Base-by-base conservation (phyloP, 805 yeast genomes). In the Blastobotrys chiropterorum region DNA sequence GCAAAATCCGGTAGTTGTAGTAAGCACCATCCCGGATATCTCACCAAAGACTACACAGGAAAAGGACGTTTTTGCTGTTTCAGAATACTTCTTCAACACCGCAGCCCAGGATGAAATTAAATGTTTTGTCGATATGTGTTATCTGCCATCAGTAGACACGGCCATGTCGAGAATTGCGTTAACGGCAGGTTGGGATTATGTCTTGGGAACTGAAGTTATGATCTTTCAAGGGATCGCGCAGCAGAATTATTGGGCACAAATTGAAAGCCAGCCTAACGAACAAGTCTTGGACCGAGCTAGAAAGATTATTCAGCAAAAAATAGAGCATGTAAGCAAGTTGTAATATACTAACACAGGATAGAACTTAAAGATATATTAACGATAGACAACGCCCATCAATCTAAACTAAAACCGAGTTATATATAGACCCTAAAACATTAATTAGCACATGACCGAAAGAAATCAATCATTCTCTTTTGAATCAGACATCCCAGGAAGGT, bases 401-500 rank as follows among this genome's bases (percentile, higher is more conserved):
- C 11, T 6, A 26, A 26, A 5, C 11, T 6, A 11, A 26, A 26
- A 26, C 34, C 11, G 34, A 11, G 5, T 6, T 26, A 26, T 26
- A 26, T 26, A 26, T 26, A 26, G 11, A 5, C 34, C 34, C 34
- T 26, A 26, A 6, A 6, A 26, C 11, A n/a, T 26, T 26, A 26
- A 11, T 26, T 26, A 26, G 34, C 34, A 26, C 34, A 6, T 26
- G 31, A 44, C 14, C 16, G 26, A 42, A 2, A 16, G 17, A 46
- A 46, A 21, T 15, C 15, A 16, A 51, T 19, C 30, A 31, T 26
- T 26, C 34, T 26, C 34, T 26, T 26, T 26, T 26, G 34, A 53
- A 63, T 68, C 72, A 68, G 72, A 68, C 72, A 68, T 68, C 72
- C 72, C 60, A 64, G 71, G 72, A 68, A 68, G 72, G 72, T 65